These are phyloP conservation scores for Lanmaoa pseudosensibilis DNA, from an alignment of 768 basidiomycete genomes.

Conservation along the genomic window DNA sequence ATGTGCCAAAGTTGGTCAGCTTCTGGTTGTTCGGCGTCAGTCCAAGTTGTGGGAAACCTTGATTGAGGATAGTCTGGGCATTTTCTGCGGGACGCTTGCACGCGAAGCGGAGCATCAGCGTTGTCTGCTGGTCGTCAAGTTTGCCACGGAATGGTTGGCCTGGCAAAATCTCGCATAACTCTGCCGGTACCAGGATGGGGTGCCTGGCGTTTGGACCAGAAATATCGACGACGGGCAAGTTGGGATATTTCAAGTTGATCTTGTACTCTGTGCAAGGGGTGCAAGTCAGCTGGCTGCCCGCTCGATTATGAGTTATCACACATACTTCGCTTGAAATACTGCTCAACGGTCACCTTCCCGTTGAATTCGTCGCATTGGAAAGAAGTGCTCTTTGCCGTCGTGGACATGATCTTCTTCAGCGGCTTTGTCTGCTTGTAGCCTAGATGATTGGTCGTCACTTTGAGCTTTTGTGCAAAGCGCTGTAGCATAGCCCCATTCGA, in stretches of 20 bases:
- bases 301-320: background rate
- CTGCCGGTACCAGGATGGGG: slow-evolving; percentile 56
- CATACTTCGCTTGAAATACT: slow-evolving; percentile 66
- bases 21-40: slow-evolving; percentile 42
- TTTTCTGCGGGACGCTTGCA: slow-evolving; percentile 63
- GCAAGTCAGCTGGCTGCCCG: slow-evolving; percentile 8
- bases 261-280: slow-evolving; percentile 50
- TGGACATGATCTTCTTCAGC: slow-evolving; percentile 38
- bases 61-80: slow-evolving; percentile 53
- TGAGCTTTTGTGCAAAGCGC: slow-evolving; percentile 52
- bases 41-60: slow-evolving; percentile 61
- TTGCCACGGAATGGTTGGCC: slow-evolving; percentile 62
- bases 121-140: slow-evolving; percentile 58
- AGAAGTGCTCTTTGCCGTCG: slow-evolving; percentile 43
- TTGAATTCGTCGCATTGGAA: slow-evolving; percentile 64
- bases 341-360: slow-evolving; percentile 52
- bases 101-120: slow-evolving; percentile 69
- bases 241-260: slow-evolving; percentile 47
- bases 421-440: slow-evolving; percentile 54
- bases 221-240: slow-evolving; percentile 60
- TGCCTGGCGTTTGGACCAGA: slow-evolving; percentile 32
- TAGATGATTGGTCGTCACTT: slow-evolving; percentile 56
- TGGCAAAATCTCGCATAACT: slow-evolving; percentile 63
- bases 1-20: slow-evolving; percentile 56
- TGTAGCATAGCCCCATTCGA: slow-evolving; percentile 47